These are phyloP conservation scores for Solanum aculeatissimum DNA, from an alignment of 305 asterid species.

Conservation along the genomic window DNA sequence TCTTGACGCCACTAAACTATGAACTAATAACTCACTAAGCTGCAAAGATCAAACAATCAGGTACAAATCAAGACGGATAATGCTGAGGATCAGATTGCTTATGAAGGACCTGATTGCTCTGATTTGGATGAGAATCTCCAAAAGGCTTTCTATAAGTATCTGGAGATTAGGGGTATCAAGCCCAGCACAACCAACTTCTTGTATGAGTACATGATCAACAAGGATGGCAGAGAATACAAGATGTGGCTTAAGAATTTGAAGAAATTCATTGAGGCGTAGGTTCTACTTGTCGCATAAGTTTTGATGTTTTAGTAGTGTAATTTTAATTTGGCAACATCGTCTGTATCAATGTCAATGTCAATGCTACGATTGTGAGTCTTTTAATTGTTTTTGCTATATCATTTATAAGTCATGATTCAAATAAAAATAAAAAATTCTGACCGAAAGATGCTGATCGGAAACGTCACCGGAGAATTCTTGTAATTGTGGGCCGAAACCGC, in stretches of 20 bases:
- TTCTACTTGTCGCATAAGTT: neutral
- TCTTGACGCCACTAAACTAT: too few relatives aligned
- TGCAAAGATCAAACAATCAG: too few relatives aligned
- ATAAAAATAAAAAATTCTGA: too few relatives aligned
- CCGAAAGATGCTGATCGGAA: too few relatives aligned
- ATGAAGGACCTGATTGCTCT: conserved; percentile 81
- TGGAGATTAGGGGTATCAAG: conserved; percentile 74
- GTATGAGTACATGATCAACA: conserved; percentile 73
- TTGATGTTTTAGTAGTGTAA: neutral
- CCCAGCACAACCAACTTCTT: conserved; percentile 71
- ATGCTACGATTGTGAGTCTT: neutral
- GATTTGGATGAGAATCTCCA: conserved; percentile 92
- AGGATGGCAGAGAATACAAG: conserved; percentile 57
- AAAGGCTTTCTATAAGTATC: conserved; percentile 84
- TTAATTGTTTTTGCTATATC: neutral
- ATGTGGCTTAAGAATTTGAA: conserved; percentile 63
- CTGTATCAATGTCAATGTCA: neutral
- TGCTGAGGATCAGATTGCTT: conserved; percentile 59
- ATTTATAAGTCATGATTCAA: neutral
- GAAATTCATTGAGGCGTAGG: conserved; percentile 45
- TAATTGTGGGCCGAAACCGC: too few relatives aligned
- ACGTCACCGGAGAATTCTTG: too few relatives aligned
- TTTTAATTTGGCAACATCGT: neutral
- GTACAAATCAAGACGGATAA: too few relatives aligned
- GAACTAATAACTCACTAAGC: too few relatives aligned